These are phyloP conservation scores for Trichoderma sp. DNA, from an alignment of 2,329 filamentous ascomycete species.

Conservation along the genomic window DNA sequence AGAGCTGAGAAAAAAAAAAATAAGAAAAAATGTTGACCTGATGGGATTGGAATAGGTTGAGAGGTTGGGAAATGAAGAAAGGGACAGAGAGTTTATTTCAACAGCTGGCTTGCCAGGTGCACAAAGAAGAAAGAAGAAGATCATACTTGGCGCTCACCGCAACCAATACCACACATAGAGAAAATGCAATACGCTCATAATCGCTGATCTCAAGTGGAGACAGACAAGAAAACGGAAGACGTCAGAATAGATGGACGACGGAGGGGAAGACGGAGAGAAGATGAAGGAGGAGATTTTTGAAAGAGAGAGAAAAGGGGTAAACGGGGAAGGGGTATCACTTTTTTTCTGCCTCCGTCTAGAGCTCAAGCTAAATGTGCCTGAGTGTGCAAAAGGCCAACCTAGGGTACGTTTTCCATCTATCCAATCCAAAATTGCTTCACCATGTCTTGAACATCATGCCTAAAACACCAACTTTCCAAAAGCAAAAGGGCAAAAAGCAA, in stretches of 20 bases:
- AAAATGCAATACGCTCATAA: neutral
- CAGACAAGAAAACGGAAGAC: neutral
- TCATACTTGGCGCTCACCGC: neutral
- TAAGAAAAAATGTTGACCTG: neutral
- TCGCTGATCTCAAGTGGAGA: neutral
- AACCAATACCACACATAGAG: neutral
- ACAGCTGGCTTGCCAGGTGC: neutral
- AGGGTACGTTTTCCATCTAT: constrained; percentile 14
- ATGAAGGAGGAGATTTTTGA: neutral
- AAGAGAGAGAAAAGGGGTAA: neutral
- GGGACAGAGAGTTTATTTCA: neutral
- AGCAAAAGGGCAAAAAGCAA: neutral
- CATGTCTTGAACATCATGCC: neutral
- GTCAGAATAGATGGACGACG: too few species aligned
- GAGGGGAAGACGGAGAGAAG: neutral
- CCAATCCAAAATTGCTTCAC: constrained; percentile 5
- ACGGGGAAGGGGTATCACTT: constrained; percentile 17
- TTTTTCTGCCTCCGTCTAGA: constrained; percentile 16
- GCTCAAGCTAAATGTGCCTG: constrained; percentile 2
- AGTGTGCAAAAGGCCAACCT: constrained; percentile 7
- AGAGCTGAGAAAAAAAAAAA: neutral
- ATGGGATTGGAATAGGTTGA: neutral
- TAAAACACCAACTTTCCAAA: constrained; percentile 1
- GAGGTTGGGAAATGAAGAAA: neutral
- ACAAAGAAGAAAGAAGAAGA: neutral